These are phyloP conservation scores for Danielia oregonensis DNA, from an alignment of 805 yeast species.

Conservation along the genomic window DNA sequence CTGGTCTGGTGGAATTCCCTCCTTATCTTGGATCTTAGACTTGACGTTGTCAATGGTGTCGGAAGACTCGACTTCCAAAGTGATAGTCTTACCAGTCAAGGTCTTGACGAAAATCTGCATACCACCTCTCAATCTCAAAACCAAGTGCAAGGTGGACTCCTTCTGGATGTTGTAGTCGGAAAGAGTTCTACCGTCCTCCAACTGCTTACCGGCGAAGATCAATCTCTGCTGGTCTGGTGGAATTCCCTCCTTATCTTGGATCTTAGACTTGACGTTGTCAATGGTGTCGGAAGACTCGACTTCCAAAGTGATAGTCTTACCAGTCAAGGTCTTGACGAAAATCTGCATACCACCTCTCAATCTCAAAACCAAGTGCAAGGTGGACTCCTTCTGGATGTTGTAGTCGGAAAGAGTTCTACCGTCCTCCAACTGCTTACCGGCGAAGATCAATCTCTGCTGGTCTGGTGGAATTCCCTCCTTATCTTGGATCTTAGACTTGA, in stretches of 20 bases:
- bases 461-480: slow-evolving; percentile 17
- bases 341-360: slow-evolving; percentile 65
- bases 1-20: slow-evolving; percentile 97
- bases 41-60: slow-evolving; percentile 94
- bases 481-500: slow-evolving; percentile 12
- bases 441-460: slow-evolving; percentile 6
- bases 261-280: slow-evolving; percentile 69
- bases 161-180: slow-evolving; percentile 43
- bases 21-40: slow-evolving; percentile 95
- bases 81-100: slow-evolving; percentile 61
- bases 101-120: slow-evolving; percentile 56
- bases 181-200: slow-evolving; percentile 38
- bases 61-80: slow-evolving; percentile 95
- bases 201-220: slow-evolving; percentile 46
- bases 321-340: slow-evolving; percentile 50
- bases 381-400: slow-evolving; percentile 85
- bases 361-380: slow-evolving; percentile 90
- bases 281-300: slow-evolving; percentile 97
- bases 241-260: slow-evolving; percentile 42
- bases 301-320: slow-evolving; percentile 79
- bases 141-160: slow-evolving; percentile 34
- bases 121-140: slow-evolving; percentile 45
- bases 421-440: slow-evolving; percentile 8
- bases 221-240: slow-evolving; percentile 46
- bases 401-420: slow-evolving; percentile 7